A percentile compares a stretch with the other conserved stretches of the same genome.
Evolutionary conservation across 208 protist genomes (phyloP).

Genomic region (Sergeia podlipaevii): DNA sequence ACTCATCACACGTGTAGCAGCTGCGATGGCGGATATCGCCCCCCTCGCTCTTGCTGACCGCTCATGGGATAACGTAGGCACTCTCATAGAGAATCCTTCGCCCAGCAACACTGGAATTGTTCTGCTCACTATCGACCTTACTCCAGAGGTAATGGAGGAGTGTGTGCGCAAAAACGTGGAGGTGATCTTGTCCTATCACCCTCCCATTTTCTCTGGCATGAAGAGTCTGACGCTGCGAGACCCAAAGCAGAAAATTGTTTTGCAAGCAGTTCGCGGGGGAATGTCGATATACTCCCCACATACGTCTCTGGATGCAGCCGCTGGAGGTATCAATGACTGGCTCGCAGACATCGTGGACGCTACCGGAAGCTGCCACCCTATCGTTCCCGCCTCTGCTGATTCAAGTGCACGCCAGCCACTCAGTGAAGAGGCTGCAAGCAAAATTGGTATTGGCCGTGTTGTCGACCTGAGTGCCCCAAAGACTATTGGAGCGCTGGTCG

Average conservation of each 20-base stretch:
- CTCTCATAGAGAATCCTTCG: constrained; percentile 87
- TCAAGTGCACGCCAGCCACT: constrained; percentile 7
- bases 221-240: constrained; percentile 76
- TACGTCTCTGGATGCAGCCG: constrained; percentile 80
- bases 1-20: constrained; percentile 27
- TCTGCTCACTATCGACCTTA: constrained; percentile 91
- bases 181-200: constrained; percentile 92
- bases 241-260: constrained; percentile 65
- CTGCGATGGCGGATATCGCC: constrained; percentile 76
- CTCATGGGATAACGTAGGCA: constrained; percentile 93
- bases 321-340: constrained; percentile 93
- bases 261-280: constrained; percentile 56
- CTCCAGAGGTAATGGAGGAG: constrained; percentile 86
- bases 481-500: constrained; percentile 42
- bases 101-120: constrained; percentile 46
- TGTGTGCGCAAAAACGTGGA: constrained; percentile 51
- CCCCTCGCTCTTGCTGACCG: constrained; percentile 84
- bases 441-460: constrained; percentile 61
- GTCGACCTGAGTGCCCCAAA: constrained; percentile 34
- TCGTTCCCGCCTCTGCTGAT: constrained; percentile 37
- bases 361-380: constrained; percentile 16
- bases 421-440: constrained; percentile 6
- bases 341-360: constrained; percentile 59
- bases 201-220: constrained; percentile 78
- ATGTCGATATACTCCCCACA: constrained; percentile 93